Base-by-base conservation (phyloP, 2,329 filamentous ascomycete genomes). In the Penicillium digitatum region DNA sequence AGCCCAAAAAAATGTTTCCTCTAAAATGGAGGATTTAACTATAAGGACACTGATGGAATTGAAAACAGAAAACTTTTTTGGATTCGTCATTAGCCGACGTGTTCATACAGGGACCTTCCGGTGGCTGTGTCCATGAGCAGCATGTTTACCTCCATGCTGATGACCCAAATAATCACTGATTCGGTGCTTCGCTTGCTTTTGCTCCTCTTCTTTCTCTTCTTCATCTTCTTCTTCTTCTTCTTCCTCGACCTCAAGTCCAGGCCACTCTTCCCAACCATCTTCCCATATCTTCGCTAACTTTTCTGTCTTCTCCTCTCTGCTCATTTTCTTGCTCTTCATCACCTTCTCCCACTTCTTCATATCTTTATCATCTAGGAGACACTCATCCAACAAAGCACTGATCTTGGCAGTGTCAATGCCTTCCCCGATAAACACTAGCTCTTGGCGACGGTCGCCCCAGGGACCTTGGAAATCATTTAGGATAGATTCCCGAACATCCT, bases 361-460 rank as follows among this genome's bases (percentile, higher is more conserved):
- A 69, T 90, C 87, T 0, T 68, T 68, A 22, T 86, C 81, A n/a
- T 79, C 78, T 3, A 90, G 68, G 24, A 89, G 67, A 62, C 86
- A 89, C 2, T 68, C 70, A 62, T 90, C 83, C 3, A 90, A 68
- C 32, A 79, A 67, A 5, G 69, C 71, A 24, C 78, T 80, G 16
- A 90, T 72, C 0, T 74, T 77, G 5, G 68, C 65, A 1, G 76
- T 65, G 47, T 88, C 78, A 14, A 90, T 75, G 5, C 78, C 78
- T 69, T 89, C 85, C 0, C 87, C 87, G 54, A 90, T 89, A 57
- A 90, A 87, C 3, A 90, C 87, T 7, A 90, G 68, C 68, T 90
- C 87, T 66, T 90, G 87, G 2, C 87, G 77, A 1, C 87, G 78
- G 61, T 90, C 87, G 0, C 85, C 87, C 85, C 86, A 89, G 9